Evolutionary conservation across 2,329 filamentous ascomycete species (phyloP).

Genomic region (Alternaria dauci): DNA sequence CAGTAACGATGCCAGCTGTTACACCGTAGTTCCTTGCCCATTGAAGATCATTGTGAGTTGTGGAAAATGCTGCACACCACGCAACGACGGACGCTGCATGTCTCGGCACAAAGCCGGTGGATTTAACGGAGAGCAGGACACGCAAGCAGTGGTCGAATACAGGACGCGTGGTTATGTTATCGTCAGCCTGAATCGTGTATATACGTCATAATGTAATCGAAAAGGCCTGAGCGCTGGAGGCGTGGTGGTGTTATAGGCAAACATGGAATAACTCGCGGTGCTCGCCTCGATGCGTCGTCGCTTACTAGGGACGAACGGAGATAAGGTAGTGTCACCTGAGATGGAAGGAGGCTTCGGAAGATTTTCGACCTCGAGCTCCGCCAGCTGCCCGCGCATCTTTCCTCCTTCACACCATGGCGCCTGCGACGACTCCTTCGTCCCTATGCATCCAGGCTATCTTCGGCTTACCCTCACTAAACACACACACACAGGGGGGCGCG

Average conservation of each 20-base stretch:
- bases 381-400: conserved; percentile 20
- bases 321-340: conserved; percentile 8
- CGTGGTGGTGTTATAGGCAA: conserved; percentile 1
- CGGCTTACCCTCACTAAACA: conserved; percentile 35
- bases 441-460: conserved; percentile 36
- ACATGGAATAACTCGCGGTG: not conserved
- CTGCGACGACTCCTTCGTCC: conserved; percentile 14
- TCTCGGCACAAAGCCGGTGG: conserved; percentile 4
- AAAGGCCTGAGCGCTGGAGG: conserved; percentile 7
- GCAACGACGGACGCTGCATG: not conserved
- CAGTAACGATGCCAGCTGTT: not conserved
- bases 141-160: conserved; percentile 1
- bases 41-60: conserved; percentile 12
- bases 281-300: conserved; percentile 1
- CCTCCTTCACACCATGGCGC: conserved; percentile 33
- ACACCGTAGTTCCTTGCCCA: conserved; percentile 5
- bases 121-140: not conserved
- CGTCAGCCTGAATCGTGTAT: not conserved
- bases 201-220: not conserved
- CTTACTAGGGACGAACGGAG: conserved; percentile 6
- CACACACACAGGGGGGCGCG: conserved; percentile 8
- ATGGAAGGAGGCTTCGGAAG: conserved; percentile 5
- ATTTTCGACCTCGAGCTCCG: conserved; percentile 12
- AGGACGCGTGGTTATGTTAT: conserved; percentile 9
- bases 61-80: conserved; percentile 1